phyloP scores from a whole-genome alignment of 2,329 filamentous ascomycete genomes.

The Aspergillus costaricaensis region DNA sequence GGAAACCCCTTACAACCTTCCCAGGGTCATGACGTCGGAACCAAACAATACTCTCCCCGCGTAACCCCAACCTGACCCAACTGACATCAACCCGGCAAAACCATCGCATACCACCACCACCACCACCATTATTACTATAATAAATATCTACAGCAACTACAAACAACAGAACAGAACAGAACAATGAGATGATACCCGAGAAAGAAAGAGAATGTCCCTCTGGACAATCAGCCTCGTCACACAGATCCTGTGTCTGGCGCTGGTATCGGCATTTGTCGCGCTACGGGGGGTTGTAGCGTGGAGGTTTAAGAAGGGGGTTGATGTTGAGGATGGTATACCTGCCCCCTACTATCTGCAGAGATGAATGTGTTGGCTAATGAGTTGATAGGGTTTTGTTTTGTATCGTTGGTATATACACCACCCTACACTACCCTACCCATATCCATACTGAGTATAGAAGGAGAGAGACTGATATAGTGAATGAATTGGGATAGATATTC shows the following conservation, averaged over 20 bases:
- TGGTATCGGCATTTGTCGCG: background rate
- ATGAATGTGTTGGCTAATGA: background rate
- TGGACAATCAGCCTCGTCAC: conserved; percentile 7
- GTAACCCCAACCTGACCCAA: too few species aligned
- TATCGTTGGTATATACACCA: background rate
- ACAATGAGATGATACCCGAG: background rate
- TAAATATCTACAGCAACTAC: too few species aligned
- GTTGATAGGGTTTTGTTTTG: background rate
- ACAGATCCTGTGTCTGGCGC: conserved; percentile 9
- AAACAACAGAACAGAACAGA: too few species aligned
- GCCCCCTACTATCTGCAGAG: background rate
- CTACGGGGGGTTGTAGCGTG: background rate
- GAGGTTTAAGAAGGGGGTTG: background rate
- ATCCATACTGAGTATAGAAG: too few species aligned
- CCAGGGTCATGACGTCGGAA: too few species aligned
- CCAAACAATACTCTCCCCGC: too few species aligned
- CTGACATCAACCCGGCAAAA: too few species aligned
- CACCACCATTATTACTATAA: too few species aligned
- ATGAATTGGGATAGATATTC: background rate
- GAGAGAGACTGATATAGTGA: too few species aligned
- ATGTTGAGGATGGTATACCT: conserved; percentile 2
- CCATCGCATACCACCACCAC: too few species aligned
- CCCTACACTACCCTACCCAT: too few species aligned
- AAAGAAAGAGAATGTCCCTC: background rate
- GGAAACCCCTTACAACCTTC: too few species aligned